Conservation (phyloP, 2,329 filamentous ascomycete species). For the Trichophyton mentagrophytes region DNA sequence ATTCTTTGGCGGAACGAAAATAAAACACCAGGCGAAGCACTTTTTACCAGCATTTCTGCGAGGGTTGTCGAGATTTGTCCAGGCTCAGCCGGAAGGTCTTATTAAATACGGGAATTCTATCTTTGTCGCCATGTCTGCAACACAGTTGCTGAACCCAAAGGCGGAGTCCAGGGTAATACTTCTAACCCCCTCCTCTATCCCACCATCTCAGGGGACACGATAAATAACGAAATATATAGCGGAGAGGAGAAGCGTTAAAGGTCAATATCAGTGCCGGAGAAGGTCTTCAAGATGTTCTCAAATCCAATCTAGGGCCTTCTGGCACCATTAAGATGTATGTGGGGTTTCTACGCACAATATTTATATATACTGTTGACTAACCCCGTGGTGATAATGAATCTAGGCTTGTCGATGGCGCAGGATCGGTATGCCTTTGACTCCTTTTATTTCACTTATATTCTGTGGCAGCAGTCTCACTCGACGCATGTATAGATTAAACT, state of each 20-base stretch:
- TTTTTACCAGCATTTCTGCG: background rate
- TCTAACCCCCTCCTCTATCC: conserved; percentile 6
- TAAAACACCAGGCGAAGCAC: background rate
- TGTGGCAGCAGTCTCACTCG: background rate
- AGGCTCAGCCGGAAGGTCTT: background rate
- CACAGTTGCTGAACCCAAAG: conserved; percentile 96
- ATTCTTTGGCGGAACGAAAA: background rate
- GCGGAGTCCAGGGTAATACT: conserved; percentile 79
- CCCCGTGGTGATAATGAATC: conserved; percentile 19
- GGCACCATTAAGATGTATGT: conserved; percentile 90
- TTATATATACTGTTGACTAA: conserved; percentile 19
- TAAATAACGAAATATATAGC: conserved; percentile 44
- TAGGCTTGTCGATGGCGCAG: conserved; percentile 51
- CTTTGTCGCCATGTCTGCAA: conserved; percentile 65
- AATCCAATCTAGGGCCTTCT: conserved; percentile 85
- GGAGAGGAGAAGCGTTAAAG: conserved; percentile 88
- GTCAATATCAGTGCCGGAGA: conserved; percentile 97
- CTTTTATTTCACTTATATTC: background rate
- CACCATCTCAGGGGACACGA: conserved; percentile 11
- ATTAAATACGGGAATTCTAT: background rate
- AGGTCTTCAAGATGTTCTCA: conserved; percentile 84
- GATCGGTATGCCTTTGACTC: conserved; percentile 35
- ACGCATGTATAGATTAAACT: conserved; percentile 64
- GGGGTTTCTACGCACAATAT: conserved; percentile 5
- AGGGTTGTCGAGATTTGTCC: background rate